Evolutionary conservation across 306 rosid genomes (phyloP).

Genomic region (Castanospermum australe): DNA sequence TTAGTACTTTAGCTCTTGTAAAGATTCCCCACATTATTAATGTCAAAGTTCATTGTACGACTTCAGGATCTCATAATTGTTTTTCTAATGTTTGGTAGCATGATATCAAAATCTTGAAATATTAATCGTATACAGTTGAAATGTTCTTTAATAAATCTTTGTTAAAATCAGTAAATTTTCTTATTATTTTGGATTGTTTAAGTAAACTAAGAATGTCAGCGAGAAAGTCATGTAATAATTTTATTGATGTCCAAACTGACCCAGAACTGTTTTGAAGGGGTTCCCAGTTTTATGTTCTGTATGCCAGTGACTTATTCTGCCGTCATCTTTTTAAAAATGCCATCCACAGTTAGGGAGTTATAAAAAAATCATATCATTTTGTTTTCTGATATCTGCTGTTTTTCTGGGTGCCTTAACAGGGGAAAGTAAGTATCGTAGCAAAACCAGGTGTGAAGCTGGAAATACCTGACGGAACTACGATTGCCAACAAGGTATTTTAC

Average conservation of each 20-base stretch:
- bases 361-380: no score
- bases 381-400: not conserved
- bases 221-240: not conserved
- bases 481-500: slow-evolving; percentile 64
- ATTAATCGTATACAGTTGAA: not conserved
- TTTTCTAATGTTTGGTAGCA: not conserved
- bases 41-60: not conserved
- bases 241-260: not conserved
- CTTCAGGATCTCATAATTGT: not conserved
- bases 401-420: slow-evolving; percentile 47
- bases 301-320: no score
- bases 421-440: slow-evolving; percentile 64
- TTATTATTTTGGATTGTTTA: not conserved
- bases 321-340: not conserved
- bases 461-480: slow-evolving; percentile 63
- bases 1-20: not conserved
- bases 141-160: not conserved
- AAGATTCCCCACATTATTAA: not conserved
- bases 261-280: not conserved
- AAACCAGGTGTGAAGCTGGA: slow-evolving; percentile 68
- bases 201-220: not conserved
- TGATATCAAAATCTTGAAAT: not conserved
- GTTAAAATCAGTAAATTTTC: not conserved
- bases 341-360: not conserved
- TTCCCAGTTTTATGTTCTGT: not conserved